These are phyloP conservation scores for Tephrocybe sp. DNA, from an alignment of 768 basidiomycete genomes.

Conservation along the genomic window DNA sequence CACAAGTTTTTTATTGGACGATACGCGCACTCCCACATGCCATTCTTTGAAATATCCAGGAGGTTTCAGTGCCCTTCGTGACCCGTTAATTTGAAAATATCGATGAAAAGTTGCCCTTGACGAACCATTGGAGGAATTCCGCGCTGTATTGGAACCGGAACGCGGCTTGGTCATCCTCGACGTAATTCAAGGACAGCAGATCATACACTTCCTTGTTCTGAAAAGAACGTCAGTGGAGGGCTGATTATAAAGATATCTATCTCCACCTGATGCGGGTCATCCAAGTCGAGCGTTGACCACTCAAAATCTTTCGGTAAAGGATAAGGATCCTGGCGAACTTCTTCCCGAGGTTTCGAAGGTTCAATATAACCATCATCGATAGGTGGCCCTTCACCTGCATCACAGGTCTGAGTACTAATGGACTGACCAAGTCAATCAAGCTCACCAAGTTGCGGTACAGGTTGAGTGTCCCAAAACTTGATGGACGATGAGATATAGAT, in stretches of 20 bases:
- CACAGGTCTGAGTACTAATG: neutral
- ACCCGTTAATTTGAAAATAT: neutral
- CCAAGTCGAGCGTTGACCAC: constrained; percentile 83
- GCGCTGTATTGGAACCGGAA: constrained; percentile 96
- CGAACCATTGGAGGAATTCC: constrained; percentile 88
- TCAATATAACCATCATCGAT: constrained; percentile 88
- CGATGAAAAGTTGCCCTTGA: constrained; percentile 11
- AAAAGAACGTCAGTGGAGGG: constrained; percentile 2
- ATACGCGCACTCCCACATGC: constrained; percentile 94
- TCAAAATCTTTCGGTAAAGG: constrained; percentile 90
- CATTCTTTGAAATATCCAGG: constrained; percentile 93
- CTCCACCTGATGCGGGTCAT: constrained; percentile 67
- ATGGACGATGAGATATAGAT: constrained; percentile 7
- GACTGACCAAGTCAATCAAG: neutral
- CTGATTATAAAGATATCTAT: neutral
- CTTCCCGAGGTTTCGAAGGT: constrained; percentile 65
- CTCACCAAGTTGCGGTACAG: constrained; percentile 85
- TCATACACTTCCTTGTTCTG: constrained; percentile 92
- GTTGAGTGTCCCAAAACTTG: constrained; percentile 97
- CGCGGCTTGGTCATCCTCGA: constrained; percentile 94
- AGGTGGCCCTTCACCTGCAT: constrained; percentile 58
- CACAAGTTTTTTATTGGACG: constrained; percentile 88
- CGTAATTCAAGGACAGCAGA: constrained; percentile 89
- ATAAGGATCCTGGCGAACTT: constrained; percentile 87
- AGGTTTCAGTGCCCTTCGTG: constrained; percentile 85